Evolutionary conservation across 75 land plant species (phyloP).

Genomic region (Cryptomeria japonica): DNA sequence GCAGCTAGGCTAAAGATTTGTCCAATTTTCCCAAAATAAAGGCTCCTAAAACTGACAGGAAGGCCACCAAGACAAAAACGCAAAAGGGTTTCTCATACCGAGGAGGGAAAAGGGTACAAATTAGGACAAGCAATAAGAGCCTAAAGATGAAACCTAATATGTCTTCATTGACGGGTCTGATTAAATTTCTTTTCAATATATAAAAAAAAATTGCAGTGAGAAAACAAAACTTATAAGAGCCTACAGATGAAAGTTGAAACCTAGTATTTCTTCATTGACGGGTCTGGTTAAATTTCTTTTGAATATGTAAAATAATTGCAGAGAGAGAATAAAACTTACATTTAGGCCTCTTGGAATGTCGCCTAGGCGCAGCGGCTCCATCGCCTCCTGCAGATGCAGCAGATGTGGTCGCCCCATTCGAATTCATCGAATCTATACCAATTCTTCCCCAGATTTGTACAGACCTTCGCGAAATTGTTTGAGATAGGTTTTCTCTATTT

Average conservation of each 20-base stretch:
- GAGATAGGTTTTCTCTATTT: neutral
- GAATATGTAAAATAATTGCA: neutral
- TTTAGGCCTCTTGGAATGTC: slow-evolving; percentile 54
- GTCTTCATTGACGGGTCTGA: neutral
- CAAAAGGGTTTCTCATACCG: neutral
- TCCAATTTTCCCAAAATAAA: neutral
- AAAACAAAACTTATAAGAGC: slow-evolving; percentile 14
- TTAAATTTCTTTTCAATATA: too few relatives aligned
- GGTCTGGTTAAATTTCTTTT: neutral
- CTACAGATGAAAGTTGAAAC: neutral
- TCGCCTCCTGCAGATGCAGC: slow-evolving; percentile 20
- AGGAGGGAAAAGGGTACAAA: neutral
- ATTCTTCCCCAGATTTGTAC: neutral
- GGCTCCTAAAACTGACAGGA: neutral
- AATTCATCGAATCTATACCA: neutral
- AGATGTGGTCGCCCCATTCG: neutral
- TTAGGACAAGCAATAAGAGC: too few relatives aligned
- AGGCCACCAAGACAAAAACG: neutral
- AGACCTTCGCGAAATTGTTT: too few relatives aligned
- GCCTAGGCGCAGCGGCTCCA: slow-evolving; percentile 24
- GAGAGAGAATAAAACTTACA: slow-evolving; percentile 17
- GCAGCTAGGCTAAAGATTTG: neutral
- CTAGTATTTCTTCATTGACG: neutral
- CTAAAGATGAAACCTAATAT: neutral
- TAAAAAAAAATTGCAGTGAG: neutral